These are phyloP conservation scores for Hemisphaericaspora nanyangensis DNA, from an alignment of 805 yeast species.

Conservation along the genomic window DNA sequence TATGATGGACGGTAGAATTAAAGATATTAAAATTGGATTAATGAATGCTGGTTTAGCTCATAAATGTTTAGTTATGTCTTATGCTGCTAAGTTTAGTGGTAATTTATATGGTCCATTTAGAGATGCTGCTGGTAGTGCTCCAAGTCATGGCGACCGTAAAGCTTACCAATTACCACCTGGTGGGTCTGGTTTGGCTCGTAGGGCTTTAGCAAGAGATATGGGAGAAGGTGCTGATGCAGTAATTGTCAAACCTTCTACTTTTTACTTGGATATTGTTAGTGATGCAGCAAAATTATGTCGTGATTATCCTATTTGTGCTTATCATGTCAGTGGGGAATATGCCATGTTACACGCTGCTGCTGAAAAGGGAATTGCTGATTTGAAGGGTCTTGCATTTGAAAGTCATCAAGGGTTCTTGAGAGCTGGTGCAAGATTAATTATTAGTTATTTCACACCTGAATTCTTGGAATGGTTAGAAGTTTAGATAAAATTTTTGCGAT, in stretches of 20 bases:
- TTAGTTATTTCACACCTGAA: constrained; percentile 93
- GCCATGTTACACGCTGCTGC: constrained; percentile 99
- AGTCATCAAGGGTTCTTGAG: constrained; percentile 86
- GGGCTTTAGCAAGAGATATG: constrained; percentile 84
- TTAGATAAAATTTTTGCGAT: too few relatives aligned
- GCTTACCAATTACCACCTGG: constrained; percentile 92
- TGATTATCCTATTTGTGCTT: constrained; percentile 88
- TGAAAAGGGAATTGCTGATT: constrained; percentile 86
- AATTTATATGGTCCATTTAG: constrained; percentile 94
- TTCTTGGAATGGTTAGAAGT: constrained; percentile 80
- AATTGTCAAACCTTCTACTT: constrained; percentile 94
- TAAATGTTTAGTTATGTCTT: constrained; percentile 84
- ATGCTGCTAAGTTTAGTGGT: constrained; percentile 92
- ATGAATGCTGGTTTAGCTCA: constrained; percentile 81
- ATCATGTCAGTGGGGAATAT: constrained; percentile 95
- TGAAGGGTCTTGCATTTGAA: constrained; percentile 80
- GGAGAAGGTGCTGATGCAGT: constrained; percentile 94
- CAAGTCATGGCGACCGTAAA: constrained; percentile 86
- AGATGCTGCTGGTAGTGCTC: constrained; percentile 93
- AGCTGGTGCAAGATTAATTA: constrained; percentile 92
- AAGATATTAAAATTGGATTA: constrained; percentile 81
- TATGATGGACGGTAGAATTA: constrained; percentile 94
- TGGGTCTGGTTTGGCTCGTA: constrained; percentile 88
- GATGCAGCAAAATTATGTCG: constrained; percentile 81
- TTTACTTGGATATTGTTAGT: constrained; percentile 84